Conservation (phyloP, 2,329 filamentous ascomycete species). For the Pseudocercospora pini-densiflorae region DNA sequence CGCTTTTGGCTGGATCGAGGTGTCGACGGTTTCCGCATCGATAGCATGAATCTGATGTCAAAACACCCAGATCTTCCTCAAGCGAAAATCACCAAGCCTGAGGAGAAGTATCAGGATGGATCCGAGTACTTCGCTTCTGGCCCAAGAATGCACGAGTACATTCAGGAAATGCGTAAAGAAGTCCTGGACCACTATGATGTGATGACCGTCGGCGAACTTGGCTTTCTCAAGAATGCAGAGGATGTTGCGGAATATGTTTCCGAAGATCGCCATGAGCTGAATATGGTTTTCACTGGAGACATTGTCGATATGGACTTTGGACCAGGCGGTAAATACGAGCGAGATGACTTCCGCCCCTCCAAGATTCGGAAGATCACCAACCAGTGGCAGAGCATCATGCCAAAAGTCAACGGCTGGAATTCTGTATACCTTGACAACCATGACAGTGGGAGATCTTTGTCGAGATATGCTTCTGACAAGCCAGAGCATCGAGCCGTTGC, state of each 20-base stretch:
- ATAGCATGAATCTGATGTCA: constrained; percentile 54
- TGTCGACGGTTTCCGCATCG: constrained; percentile 52
- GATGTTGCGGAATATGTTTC: constrained; percentile 50
- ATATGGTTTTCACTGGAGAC: constrained; percentile 75
- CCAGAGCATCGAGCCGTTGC: constrained; percentile 40
- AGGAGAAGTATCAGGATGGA: constrained; percentile 23
- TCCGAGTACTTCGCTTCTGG: constrained; percentile 32
- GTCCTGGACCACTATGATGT: constrained; percentile 54
- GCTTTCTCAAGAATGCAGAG: constrained; percentile 47
- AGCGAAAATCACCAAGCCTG: constrained; percentile 46
- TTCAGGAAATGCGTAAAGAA: constrained; percentile 46
- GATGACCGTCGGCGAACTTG: constrained; percentile 56
- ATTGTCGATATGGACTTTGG: constrained; percentile 57
- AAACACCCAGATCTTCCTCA: constrained; percentile 49
- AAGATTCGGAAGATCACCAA: constrained; percentile 57
- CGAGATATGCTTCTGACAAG: constrained; percentile 56
- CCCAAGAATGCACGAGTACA: constrained; percentile 53
- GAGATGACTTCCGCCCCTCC: constrained; percentile 54
- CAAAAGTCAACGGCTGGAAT: constrained; percentile 61
- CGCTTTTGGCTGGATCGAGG: constrained; percentile 50
- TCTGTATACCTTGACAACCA: constrained; percentile 68
- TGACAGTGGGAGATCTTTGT: constrained; percentile 63
- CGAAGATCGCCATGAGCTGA: constrained; percentile 60
- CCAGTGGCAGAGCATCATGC: constrained; percentile 66
- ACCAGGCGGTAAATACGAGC: constrained; percentile 50